Evolutionary conservation across 202 grass and related monocot species (phyloP).

Genomic region (Hordeum pubiflorum): DNA sequence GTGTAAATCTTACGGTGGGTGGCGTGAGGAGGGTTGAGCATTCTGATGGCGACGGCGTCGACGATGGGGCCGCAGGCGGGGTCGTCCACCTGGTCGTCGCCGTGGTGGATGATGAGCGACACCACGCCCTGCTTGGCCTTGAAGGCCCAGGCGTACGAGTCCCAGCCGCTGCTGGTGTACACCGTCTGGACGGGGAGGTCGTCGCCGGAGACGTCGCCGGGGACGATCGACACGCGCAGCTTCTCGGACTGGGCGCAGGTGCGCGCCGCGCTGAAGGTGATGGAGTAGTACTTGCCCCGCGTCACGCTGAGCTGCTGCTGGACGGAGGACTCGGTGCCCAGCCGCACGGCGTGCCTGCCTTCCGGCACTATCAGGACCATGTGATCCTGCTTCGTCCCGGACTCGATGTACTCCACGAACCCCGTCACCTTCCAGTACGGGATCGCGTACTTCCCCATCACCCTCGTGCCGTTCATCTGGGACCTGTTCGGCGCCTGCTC

Average conservation of each 20-base stretch:
- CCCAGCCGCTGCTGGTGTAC: conserved; percentile 53
- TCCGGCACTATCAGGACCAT: conserved; percentile 47
- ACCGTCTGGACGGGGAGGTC: conserved; percentile 49
- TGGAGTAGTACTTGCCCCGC: conserved; percentile 29
- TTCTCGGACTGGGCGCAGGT: conserved; percentile 48
- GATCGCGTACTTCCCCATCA: conserved; percentile 14
- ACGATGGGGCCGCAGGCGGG: conserved; percentile 55
- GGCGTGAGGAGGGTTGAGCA: conserved; percentile 26
- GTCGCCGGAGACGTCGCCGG: conserved; percentile 25
- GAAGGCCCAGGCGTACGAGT: conserved; percentile 67
- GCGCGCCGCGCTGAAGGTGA: conserved; percentile 61
- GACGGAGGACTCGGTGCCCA: conserved; percentile 53
- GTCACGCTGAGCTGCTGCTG: conserved; percentile 33
- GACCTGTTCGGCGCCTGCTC: conserved; percentile 26
- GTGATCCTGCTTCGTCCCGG: conserved; percentile 33
- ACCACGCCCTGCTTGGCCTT: conserved; percentile 11
- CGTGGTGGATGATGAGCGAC: conserved; percentile 48
- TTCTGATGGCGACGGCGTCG: conserved; percentile 43
- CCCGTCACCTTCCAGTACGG: conserved; percentile 45
- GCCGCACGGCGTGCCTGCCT: conserved; percentile 51
- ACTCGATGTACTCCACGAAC: conserved; percentile 46
- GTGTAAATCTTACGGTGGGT: conserved; percentile 1
- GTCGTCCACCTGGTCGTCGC: conserved; percentile 34
- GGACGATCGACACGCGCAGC: conserved; percentile 38
- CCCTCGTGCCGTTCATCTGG: conserved; percentile 31